Conservation (phyloP, 1,284 basidiomycete species). For the Melampsora abietis-canadensis region DNA sequence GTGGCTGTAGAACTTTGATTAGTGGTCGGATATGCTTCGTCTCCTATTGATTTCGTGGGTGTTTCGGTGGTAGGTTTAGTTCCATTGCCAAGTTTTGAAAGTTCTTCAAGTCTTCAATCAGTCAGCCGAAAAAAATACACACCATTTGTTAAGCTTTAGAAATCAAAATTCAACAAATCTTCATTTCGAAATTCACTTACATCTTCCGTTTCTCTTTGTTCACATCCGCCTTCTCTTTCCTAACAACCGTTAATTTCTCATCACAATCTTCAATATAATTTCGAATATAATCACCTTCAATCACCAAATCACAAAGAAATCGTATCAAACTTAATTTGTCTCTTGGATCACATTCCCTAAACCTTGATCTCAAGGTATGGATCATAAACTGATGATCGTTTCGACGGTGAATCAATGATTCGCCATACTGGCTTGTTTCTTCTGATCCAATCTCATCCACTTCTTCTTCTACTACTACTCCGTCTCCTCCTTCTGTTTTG, state of each 20-base stretch:
- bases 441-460: conserved; percentile 4
- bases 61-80: background rate
- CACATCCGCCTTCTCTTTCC: conserved; percentile 28
- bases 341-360: background rate
- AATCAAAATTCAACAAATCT: background rate
- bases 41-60: no score
- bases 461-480: conserved; percentile 11
- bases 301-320: conserved; percentile 29
- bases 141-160: background rate
- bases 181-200: conserved; percentile 7
- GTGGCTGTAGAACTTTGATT: no score
- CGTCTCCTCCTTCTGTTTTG: background rate
- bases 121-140: background rate
- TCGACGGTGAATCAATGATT: conserved; percentile 15
- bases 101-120: conserved; percentile 6
- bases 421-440: conserved; percentile 6
- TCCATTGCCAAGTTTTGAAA: background rate
- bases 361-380: conserved; percentile 2
- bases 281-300: conserved; percentile 16
- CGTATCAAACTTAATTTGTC: conserved; percentile 21
- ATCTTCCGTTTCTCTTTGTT: conserved; percentile 38
- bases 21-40: no score
- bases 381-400: conserved; percentile 12
- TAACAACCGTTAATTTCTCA: conserved; percentile 23
- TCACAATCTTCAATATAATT: conserved; percentile 31